Evolutionary conservation across 352 stramenopile species (phyloP).

Genomic region (Thalassiosira mediterranea): DNA sequence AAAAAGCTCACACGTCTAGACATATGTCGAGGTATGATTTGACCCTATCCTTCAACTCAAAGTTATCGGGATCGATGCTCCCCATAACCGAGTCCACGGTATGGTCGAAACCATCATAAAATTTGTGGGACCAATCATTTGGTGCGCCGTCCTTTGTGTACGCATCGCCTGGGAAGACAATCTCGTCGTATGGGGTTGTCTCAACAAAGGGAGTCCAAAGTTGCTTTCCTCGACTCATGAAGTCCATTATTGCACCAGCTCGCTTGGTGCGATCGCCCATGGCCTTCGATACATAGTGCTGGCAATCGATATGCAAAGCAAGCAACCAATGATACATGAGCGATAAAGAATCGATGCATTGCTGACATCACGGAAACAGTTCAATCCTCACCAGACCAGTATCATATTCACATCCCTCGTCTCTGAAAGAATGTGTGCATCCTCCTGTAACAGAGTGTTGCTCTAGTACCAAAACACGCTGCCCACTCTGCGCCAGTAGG

Average conservation of each 20-base stretch:
- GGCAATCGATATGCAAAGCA: neutral
- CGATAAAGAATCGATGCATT: neutral
- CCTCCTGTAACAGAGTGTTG: constrained; percentile 58
- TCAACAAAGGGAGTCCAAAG: constrained; percentile 57
- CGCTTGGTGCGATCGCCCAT: constrained; percentile 44
- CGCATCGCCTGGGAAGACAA: constrained; percentile 24
- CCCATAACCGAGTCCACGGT: constrained; percentile 10
- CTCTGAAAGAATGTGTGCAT: constrained; percentile 58
- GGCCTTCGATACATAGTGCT: constrained; percentile 41
- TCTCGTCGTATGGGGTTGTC: constrained; percentile 29
- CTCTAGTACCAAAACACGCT: constrained; percentile 56
- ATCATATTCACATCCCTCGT: constrained; percentile 43
- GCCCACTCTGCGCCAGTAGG: constrained; percentile 49
- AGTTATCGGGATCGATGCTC: constrained; percentile 10
- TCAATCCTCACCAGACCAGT: constrained; percentile 25
- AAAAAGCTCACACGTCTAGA: constrained; percentile 20
- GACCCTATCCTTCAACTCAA: constrained; percentile 31
- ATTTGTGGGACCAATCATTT: constrained; percentile 13
- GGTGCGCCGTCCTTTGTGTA: constrained; percentile 8
- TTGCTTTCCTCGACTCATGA: constrained; percentile 55
- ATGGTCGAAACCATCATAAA: neutral
- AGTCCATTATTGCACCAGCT: constrained; percentile 60
- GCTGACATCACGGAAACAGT: neutral
- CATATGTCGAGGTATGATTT: constrained; percentile 37
- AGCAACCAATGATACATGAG: neutral